Base-by-base conservation (phyloP, 305 asterid genomes). In the Solanum hybrid region DNA sequence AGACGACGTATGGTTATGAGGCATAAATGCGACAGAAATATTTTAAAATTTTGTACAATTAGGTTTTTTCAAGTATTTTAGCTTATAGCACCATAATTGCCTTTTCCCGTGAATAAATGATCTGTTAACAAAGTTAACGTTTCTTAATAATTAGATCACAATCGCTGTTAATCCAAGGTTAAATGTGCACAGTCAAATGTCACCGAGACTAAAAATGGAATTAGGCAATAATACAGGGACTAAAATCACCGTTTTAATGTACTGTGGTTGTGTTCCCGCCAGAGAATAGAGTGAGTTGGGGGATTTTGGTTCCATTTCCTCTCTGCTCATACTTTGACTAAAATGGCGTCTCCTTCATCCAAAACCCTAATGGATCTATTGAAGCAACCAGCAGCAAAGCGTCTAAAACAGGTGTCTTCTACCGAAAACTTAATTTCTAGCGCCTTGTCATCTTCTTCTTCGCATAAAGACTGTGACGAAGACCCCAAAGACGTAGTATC, bases 351-450 rank as follows among this genome's bases (percentile, higher is more conserved):
- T 67, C 93, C 97, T 35, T 92, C 95, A n/a, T 80, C 87, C 34
- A 97, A 93, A 94, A 95, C 97, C 94, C 94, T 96, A 90, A 83
- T 91, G 94, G 98, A 97, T 89, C 91, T 94, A 84, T 94, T 93
- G 92, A 95, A 94, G 93, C 95, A 92, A 90, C 99, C 99, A 51
- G 89, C 96, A 64, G 93, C 97, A 73, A 96, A 97, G 92, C 99
- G 99, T 85, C 93, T 92, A 87, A 96, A 95, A 93, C 90, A 91
- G 78, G 92, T 76, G 88, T 91, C 96, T 83, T 75, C 90, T 7
- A 88, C 92, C 5, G 81, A 93, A 11, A 88, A 77, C 69, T 87
- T 92, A 73, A 80, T 28, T 24, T 88, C 39, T 77, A 86, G 93
- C 85, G 88, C 92, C 57, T 57, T 76, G 67, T 83, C 94, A 16